Evolutionary conservation across 1,139 yeast species (phyloP).

Genomic region (Taphrina populina): DNA sequence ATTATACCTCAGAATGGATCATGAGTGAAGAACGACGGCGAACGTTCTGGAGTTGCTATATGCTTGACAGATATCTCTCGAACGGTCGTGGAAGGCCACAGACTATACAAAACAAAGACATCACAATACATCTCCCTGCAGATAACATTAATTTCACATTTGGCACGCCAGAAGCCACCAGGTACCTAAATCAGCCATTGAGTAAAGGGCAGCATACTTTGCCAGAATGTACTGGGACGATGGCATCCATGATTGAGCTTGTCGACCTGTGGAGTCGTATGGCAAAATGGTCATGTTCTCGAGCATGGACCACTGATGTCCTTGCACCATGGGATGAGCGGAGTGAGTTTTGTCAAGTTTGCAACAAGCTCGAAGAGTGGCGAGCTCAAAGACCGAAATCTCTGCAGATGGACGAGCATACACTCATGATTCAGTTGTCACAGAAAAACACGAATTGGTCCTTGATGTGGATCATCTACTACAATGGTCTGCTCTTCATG

Average conservation of each 20-base stretch:
- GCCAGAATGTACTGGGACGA: constrained; percentile 32
- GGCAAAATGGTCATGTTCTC: constrained; percentile 30
- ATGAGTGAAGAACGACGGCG: constrained; percentile 26
- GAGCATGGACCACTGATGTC: constrained; percentile 24
- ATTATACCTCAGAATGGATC: constrained; percentile 26
- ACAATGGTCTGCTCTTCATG: constrained; percentile 24
- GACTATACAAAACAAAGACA: constrained; percentile 24
- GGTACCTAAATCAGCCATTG: constrained; percentile 21
- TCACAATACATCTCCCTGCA: constrained; percentile 25
- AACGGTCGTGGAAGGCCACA: constrained; percentile 28
- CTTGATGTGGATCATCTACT: constrained; percentile 27
- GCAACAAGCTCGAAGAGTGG: constrained; percentile 20
- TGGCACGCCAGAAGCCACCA: constrained; percentile 28
- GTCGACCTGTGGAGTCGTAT: constrained; percentile 29
- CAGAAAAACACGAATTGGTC: constrained; percentile 25
- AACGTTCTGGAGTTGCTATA: constrained; percentile 28
- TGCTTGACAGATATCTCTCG: constrained; percentile 26
- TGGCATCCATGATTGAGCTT: constrained; percentile 29
- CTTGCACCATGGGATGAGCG: constrained; percentile 27
- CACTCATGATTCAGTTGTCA: constrained; percentile 20
- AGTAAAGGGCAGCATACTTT: constrained; percentile 13
- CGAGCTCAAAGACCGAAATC: constrained; percentile 27
- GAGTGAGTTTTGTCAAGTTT: constrained; percentile 17
- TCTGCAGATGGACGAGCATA: constrained; percentile 22
- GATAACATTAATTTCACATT: constrained; percentile 29